Evolutionary conservation across 805 yeast species (phyloP).

Genomic region (Zygosaccharomyces bailii): DNA sequence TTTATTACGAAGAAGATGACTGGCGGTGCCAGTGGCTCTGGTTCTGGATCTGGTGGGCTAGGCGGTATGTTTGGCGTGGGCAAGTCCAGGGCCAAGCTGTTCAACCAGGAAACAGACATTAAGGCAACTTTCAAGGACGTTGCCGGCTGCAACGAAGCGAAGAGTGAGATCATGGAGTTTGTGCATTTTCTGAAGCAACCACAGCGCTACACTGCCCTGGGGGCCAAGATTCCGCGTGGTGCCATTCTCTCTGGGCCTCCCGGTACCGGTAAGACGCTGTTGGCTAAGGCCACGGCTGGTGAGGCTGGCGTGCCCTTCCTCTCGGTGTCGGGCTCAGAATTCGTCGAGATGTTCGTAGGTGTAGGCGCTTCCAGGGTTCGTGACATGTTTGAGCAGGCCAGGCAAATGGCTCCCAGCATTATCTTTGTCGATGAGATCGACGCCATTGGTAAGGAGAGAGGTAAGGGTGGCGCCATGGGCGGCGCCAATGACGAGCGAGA

Average conservation of each 20-base stretch:
- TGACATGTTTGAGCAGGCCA: constrained; percentile 84
- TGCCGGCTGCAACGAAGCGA: constrained; percentile 93
- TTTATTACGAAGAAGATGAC: constrained; percentile 43
- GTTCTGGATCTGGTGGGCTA: constrained; percentile 52
- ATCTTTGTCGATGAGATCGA: constrained; percentile 93
- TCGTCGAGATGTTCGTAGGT: constrained; percentile 96
- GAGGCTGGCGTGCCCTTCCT: constrained; percentile 93
- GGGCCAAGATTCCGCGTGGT: constrained; percentile 94
- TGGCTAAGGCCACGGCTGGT: constrained; percentile 95
- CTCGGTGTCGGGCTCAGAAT: constrained; percentile 90
- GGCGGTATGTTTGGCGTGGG: constrained; percentile 76
- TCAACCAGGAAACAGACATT: constrained; percentile 79
- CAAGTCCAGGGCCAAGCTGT: constrained; percentile 72
- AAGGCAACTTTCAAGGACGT: constrained; percentile 83
- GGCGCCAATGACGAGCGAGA: constrained; percentile 93
- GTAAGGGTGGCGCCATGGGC: constrained; percentile 66
- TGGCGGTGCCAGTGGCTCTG: constrained; percentile 30
- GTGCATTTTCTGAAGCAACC: constrained; percentile 87
- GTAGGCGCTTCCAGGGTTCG: constrained; percentile 95
- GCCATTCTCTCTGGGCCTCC: constrained; percentile 94
- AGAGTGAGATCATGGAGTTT: constrained; percentile 93
- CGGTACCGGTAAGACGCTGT: constrained; percentile 91
- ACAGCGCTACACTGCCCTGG: constrained; percentile 74
- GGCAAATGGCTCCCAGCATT: constrained; percentile 86
- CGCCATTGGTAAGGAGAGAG: constrained; percentile 88